Evolutionary conservation across 768 basidiomycete species (phyloP).

Genomic region (Phylloporus sp.): DNA sequence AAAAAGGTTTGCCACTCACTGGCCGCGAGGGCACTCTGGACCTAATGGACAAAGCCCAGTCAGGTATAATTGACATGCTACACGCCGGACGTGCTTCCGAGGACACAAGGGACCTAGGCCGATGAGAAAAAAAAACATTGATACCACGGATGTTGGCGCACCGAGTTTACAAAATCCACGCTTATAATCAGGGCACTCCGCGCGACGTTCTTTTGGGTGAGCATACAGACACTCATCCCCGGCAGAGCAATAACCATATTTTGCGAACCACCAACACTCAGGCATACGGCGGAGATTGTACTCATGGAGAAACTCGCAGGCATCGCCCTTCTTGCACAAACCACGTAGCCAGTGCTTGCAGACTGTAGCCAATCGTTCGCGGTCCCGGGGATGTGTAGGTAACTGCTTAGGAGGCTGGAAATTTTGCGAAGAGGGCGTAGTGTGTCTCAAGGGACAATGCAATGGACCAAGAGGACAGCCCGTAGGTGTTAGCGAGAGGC

Average conservation of each 20-base stretch:
- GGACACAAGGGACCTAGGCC: constrained; percentile 77
- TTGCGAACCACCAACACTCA: constrained; percentile 98
- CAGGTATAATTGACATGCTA: constrained; percentile 86
- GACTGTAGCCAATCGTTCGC: constrained; percentile 84
- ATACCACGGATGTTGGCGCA: constrained; percentile 34
- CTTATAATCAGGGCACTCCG: constrained; percentile 94
- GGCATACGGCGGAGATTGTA: constrained; percentile 98
- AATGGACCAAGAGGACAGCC: constrained; percentile 91
- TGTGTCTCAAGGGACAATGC: constrained; percentile 90
- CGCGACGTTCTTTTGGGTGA: constrained; percentile 85
- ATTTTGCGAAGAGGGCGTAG: constrained; percentile 80
- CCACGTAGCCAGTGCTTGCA: constrained; percentile 99
- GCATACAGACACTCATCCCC: constrained; percentile 98
- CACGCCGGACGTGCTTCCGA: constrained; percentile 87
- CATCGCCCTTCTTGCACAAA: constrained; percentile 96
- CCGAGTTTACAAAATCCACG: constrained; percentile 94
- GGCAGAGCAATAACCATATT: constrained; percentile 95
- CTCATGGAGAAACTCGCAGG: constrained; percentile 98
- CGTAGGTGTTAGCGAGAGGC: constrained; percentile 70
- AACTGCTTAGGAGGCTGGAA: constrained; percentile 84
- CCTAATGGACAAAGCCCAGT: constrained; percentile 93
- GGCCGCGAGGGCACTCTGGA: constrained; percentile 80
- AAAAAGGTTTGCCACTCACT: constrained; percentile 52
- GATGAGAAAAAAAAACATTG: constrained; percentile 9
- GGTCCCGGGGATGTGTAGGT: constrained; percentile 78